Conservation (phyloP, 2,329 filamentous ascomycete species). For the Ascochyta koolunga region DNA sequence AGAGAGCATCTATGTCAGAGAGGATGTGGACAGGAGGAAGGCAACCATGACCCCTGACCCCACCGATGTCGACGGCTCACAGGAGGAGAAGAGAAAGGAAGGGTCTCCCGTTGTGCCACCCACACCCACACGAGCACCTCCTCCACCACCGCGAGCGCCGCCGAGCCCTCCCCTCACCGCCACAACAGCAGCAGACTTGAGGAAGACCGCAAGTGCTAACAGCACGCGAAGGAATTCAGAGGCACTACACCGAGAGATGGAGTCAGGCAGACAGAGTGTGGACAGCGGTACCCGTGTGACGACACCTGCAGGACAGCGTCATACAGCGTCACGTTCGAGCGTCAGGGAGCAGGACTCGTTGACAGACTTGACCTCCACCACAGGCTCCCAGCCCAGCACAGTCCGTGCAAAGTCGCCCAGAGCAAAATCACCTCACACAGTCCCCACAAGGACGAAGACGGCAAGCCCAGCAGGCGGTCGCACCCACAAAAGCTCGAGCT, state of each 20-base stretch:
- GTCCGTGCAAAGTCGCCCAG: constrained; percentile 40
- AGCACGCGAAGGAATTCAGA: constrained; percentile 51
- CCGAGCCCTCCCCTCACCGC: constrained; percentile 57
- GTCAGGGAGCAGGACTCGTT: constrained; percentile 48
- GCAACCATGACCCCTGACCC: constrained; percentile 48
- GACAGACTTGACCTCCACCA: constrained; percentile 53
- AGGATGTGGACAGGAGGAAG: constrained; percentile 43
- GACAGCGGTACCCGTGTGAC: constrained; percentile 49
- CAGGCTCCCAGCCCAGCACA: constrained; percentile 49
- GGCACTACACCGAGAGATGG: constrained; percentile 44
- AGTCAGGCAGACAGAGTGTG: constrained; percentile 49
- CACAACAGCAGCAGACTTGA: constrained; percentile 49
- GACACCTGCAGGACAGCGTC: constrained; percentile 43
- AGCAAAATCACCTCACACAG: constrained; percentile 32
- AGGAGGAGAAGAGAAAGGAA: constrained; percentile 35
- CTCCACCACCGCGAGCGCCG: constrained; percentile 44
- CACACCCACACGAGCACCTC: constrained; percentile 24
- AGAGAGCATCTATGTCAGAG: constrained; percentile 72
- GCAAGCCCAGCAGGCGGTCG: constrained; percentile 30
- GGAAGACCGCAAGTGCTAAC: constrained; percentile 52
- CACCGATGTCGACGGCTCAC: constrained; percentile 48
- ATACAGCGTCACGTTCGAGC: constrained; percentile 51
- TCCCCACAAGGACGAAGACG: constrained; percentile 28
- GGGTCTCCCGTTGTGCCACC: constrained; percentile 14
- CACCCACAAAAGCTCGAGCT: constrained; percentile 26